A percentile compares a stretch with the other conserved stretches of the same genome.
Conservation (phyloP, 83 land plant species). For the Larix sibirica region DNA sequence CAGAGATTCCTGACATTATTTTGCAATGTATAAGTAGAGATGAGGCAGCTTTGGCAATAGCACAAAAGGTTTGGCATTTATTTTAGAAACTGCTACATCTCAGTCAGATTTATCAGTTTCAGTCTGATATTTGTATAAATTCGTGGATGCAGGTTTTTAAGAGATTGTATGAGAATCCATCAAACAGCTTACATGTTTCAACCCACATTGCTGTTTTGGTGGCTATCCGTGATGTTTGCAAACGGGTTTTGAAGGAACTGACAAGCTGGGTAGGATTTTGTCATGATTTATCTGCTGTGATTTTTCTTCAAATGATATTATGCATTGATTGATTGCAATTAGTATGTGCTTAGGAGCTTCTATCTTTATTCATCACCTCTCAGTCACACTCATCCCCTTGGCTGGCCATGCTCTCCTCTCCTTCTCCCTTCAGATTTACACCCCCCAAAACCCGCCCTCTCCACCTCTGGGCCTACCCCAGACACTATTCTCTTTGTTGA, state of each 20-base stretch:
- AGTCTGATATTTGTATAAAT: neutral
- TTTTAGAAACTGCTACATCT: neutral
- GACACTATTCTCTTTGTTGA: too few relatives aligned
- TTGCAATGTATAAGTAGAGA: slow-evolving; percentile 78
- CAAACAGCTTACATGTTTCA: slow-evolving; percentile 56
- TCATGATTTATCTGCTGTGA: neutral
- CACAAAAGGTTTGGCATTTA: slow-evolving; percentile 71
- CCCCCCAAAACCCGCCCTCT: too few relatives aligned
- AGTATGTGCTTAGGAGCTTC: too few relatives aligned
- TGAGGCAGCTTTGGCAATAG: slow-evolving; percentile 91
- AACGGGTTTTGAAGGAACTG: slow-evolving; percentile 88
- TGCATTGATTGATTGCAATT: neutral
- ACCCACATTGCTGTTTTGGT: slow-evolving; percentile 79
- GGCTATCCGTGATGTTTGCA: slow-evolving; percentile 93
- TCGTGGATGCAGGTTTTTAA: slow-evolving; percentile 68
- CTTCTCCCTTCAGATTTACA: too few relatives aligned
- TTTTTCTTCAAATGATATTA: neutral
- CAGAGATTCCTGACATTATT: slow-evolving; percentile 82
- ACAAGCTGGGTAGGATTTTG: slow-evolving; percentile 86
- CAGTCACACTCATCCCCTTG: too few relatives aligned
- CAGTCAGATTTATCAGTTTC: neutral
- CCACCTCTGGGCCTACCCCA: too few relatives aligned
- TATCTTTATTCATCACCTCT: too few relatives aligned
- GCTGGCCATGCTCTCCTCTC: too few relatives aligned
- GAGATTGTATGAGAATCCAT: slow-evolving; percentile 77